Conservation (phyloP, 257 asterid species). For the Thymus mandschuricus region DNA sequence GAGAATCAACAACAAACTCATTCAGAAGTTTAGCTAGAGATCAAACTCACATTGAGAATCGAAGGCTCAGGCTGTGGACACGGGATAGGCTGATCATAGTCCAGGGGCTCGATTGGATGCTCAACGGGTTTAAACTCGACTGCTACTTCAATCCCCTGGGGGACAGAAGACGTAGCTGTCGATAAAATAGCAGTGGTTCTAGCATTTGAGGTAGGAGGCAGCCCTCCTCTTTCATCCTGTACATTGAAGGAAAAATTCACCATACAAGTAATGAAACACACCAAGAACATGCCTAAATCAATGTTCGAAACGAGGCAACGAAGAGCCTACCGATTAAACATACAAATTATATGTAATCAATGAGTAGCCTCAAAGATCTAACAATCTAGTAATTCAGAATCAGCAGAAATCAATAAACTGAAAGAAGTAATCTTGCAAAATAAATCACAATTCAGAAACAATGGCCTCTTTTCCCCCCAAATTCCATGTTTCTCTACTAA, state of each 20-base stretch:
- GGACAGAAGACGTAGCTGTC: conserved; percentile 41
- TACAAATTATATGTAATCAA: neutral
- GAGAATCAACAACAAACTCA: conserved; percentile 8
- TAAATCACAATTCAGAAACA: neutral
- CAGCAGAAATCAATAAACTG: neutral
- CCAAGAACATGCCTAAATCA: neutral
- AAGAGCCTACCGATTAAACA: neutral
- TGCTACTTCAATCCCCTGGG: conserved; percentile 69
- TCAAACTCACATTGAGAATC: conserved; percentile 65
- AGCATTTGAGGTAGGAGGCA: conserved; percentile 55
- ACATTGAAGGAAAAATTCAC: conserved; percentile 20
- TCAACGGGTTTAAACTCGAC: conserved; percentile 79
- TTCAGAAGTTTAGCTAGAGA: neutral
- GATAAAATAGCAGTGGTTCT: conserved; percentile 36
- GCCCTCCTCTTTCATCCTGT: conserved; percentile 65
- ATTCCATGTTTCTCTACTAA: neutral
- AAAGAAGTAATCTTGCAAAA: conserved; percentile 8
- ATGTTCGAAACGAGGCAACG: neutral
- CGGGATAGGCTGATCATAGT: conserved; percentile 70
- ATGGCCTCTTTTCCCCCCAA: neutral
- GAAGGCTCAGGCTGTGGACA: conserved; percentile 95
- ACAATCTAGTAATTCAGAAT: neutral
- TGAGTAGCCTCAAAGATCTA: neutral
- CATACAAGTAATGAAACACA: conserved; percentile 16
- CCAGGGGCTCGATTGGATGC: conserved; percentile 80